These are phyloP conservation scores for Mycena chlorophos DNA, from an alignment of 768 basidiomycete species.

Conservation along the genomic window DNA sequence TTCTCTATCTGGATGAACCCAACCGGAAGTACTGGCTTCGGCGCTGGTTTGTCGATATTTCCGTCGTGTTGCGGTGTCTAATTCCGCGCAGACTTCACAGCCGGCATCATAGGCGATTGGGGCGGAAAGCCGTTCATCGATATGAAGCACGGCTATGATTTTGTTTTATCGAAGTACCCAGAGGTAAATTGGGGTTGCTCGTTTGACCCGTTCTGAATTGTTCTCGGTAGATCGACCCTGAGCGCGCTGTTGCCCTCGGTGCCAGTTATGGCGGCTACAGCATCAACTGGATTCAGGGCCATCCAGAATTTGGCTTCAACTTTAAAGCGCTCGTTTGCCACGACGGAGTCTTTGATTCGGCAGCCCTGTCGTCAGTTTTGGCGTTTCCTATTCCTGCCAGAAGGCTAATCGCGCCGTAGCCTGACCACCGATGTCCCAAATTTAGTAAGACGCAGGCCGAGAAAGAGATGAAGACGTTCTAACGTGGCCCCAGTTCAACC, in stretches of 20 bases:
- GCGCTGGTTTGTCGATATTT: conserved; percentile 56
- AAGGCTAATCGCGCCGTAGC: too few species aligned
- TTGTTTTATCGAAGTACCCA: conserved; percentile 65
- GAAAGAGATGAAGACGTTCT: not conserved
- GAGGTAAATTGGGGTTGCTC: conserved; percentile 45
- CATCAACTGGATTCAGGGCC: conserved; percentile 94
- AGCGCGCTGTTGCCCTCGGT: conserved; percentile 75
- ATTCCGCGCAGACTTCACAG: conserved; percentile 63
- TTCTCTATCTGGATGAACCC: conserved; percentile 88
- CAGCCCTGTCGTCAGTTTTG: conserved; percentile 54
- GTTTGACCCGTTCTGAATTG: conserved; percentile 2
- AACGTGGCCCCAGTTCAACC: conserved; percentile 74
- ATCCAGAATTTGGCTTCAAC: conserved; percentile 81
- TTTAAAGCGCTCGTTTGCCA: conserved; percentile 92
- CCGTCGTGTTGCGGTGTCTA: not conserved
- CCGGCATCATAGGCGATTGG: conserved; percentile 79
- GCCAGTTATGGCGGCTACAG: conserved; percentile 88
- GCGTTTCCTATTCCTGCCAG: not conserved
- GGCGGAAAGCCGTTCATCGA: conserved; percentile 85
- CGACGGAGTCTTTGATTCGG: conserved; percentile 86
- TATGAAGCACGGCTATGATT: conserved; percentile 71
- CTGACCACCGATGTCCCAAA: conserved; percentile 89
- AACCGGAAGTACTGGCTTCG: conserved; percentile 91
- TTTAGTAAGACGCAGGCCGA: conserved; percentile 57
- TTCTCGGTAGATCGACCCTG: conserved; percentile 71